Evolutionary conservation across 768 basidiomycete genomes (phyloP).

Genomic region (Clathrus columnatus): DNA sequence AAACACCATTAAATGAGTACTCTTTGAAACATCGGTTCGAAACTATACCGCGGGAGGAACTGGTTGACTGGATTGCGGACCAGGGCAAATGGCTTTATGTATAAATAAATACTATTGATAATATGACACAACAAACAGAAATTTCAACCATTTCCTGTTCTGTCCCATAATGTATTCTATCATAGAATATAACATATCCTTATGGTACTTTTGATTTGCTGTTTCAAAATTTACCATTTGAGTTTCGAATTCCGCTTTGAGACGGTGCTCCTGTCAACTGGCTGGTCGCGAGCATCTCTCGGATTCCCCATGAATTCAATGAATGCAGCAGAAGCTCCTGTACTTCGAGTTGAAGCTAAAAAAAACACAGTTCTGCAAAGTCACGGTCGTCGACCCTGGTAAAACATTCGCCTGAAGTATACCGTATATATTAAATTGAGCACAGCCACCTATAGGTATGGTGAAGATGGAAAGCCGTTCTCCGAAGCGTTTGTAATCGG

Average conservation of each 20-base stretch:
- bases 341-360: slow-evolving; percentile 21
- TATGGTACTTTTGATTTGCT: too few relatives aligned
- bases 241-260: not conserved
- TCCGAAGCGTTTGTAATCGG: slow-evolving; percentile 78
- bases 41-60: slow-evolving; percentile 29
- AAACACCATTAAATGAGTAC: slow-evolving; percentile 21
- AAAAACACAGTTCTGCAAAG: slow-evolving; percentile 76
- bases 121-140: not conserved
- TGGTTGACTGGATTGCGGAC: slow-evolving; percentile 44
- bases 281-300: not conserved
- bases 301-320: not conserved
- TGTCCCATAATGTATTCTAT: not conserved
- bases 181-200: not conserved
- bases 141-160: slow-evolving; percentile 8
- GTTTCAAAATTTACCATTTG: too few relatives aligned
- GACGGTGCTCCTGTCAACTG: not conserved
- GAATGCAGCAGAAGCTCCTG: not conserved
- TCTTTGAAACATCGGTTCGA: slow-evolving; percentile 34
- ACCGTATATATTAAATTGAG: slow-evolving; percentile 10
- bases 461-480: slow-evolving; percentile 59
- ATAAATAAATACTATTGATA: slow-evolving; percentile 20
- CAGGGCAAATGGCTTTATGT: slow-evolving; percentile 59
- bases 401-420: slow-evolving; percentile 7
- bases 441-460: slow-evolving; percentile 47
- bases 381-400: slow-evolving; percentile 85